A percentile compares a stretch with the other conserved stretches of the same genome.
These are phyloP conservation scores for Blastomyces silverae DNA, from an alignment of 2,329 filamentous ascomycete genomes.

Conservation along the genomic window DNA sequence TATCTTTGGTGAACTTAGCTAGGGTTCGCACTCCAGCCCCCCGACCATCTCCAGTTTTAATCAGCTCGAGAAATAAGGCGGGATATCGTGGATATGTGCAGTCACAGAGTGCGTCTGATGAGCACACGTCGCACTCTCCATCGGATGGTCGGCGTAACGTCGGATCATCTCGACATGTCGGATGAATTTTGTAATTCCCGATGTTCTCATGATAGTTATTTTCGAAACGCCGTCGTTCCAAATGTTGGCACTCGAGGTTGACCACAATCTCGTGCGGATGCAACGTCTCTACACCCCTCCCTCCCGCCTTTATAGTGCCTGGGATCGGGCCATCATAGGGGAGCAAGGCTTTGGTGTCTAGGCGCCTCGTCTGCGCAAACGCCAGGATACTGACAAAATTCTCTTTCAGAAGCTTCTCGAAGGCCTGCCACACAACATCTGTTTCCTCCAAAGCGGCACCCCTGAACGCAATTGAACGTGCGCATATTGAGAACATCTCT, in stretches of 20 bases:
- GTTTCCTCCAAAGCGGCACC: not conserved
- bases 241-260: not conserved
- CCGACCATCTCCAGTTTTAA: slow-evolving; percentile 24
- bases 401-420: not conserved
- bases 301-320: not conserved
- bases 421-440: not conserved
- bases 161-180: not conserved
- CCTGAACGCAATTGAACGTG: not conserved
- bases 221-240: not conserved
- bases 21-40: slow-evolving; percentile 31
- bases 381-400: slow-evolving; percentile 9
- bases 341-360: not conserved
- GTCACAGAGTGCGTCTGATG: slow-evolving; percentile 19
- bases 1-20: slow-evolving; percentile 23
- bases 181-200: not conserved
- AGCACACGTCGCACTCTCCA: slow-evolving; percentile 24
- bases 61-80: slow-evolving; percentile 27
- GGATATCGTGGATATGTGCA: slow-evolving; percentile 21
- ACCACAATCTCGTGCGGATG: slow-evolving; percentile 11
- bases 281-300: not conserved
- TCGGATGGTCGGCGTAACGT: slow-evolving; percentile 13
- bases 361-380: slow-evolving; percentile 7
- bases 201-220: not conserved
- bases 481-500: slow-evolving; percentile 9
- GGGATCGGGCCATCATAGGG: not conserved